Conservation (phyloP, 345 rosid genomes). For the Citrus medica region DNA sequence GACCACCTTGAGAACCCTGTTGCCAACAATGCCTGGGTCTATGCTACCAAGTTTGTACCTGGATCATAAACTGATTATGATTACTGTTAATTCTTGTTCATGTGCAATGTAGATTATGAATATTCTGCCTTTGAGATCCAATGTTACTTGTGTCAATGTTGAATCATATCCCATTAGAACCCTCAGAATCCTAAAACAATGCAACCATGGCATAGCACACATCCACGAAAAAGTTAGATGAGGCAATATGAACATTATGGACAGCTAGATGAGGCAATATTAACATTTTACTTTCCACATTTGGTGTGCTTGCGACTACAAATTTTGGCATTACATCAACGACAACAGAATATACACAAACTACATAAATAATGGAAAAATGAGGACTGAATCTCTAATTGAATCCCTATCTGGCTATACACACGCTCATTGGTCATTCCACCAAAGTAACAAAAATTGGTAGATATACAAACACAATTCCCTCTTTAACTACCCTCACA, state of each 20-base stretch:
- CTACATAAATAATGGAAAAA: conserved; percentile 7
- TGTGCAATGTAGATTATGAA: conserved; percentile 10
- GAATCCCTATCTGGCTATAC: conserved; percentile 24
- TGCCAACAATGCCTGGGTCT: conserved; percentile 98
- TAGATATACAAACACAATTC: conserved; percentile 16
- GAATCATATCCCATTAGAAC: too few species aligned
- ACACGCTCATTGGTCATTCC: conserved; percentile 24
- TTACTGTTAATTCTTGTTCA: background rate
- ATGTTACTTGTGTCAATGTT: conserved; percentile 4
- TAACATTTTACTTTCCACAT: conserved; percentile 10
- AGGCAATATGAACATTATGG: conserved; percentile 11
- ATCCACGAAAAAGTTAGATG: background rate
- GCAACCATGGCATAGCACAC: too few species aligned
- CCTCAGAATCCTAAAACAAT: too few species aligned
- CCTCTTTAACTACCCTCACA: conserved; percentile 5
- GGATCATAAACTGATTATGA: conserved; percentile 44
- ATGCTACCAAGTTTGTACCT: conserved; percentile 87
- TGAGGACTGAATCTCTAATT: background rate
- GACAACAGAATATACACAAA: conserved; percentile 27
- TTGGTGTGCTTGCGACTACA: conserved; percentile 9
- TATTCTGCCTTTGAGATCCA: conserved; percentile 1
- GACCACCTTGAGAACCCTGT: conserved; percentile 94
- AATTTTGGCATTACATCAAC: conserved; percentile 18
- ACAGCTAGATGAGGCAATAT: conserved; percentile 7
- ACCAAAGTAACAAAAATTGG: conserved; percentile 31